Conservation (phyloP, 768 basidiomycete genomes). For the Chalciporus piperatus region DNA sequence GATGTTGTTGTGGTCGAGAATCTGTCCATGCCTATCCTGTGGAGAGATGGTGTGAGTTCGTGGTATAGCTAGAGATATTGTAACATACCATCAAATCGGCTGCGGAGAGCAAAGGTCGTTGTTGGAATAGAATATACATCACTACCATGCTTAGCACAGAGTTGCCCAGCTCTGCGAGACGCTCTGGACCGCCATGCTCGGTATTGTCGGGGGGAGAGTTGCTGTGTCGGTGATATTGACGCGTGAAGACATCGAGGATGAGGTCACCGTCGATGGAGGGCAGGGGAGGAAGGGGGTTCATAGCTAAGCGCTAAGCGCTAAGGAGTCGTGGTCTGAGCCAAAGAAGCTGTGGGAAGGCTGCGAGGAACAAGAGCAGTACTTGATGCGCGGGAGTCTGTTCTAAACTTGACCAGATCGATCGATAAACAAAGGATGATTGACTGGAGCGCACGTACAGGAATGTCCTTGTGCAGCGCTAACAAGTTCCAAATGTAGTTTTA, state of each 20-base stretch:
- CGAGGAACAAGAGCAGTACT: neutral
- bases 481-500: no score
- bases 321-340: neutral
- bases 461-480: no score
- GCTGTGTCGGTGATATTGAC: slow-evolving; percentile 37
- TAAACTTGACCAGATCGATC: neutral
- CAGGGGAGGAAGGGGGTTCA: slow-evolving; percentile 42
- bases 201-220: slow-evolving; percentile 36
- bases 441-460: no score
- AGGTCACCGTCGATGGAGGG: slow-evolving; percentile 58
- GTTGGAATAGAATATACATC: slow-evolving; percentile 47
- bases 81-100: slow-evolving; percentile 44
- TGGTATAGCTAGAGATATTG: slow-evolving; percentile 38
- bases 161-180: slow-evolving; percentile 57
- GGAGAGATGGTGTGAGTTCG: slow-evolving; percentile 1
- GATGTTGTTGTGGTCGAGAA: slow-evolving; percentile 40
- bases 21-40: slow-evolving; percentile 25
- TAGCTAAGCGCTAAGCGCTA: no score
- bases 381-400: neutral
- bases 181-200: slow-evolving; percentile 55
- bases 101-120: slow-evolving; percentile 41
- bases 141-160: slow-evolving; percentile 51
- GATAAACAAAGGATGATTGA: no score
- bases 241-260: slow-evolving; percentile 58
- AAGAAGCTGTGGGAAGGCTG: neutral